A percentile compares a stretch with the other conserved stretches of the same genome.
These are phyloP conservation scores for Lasiosphaeris hirsuta DNA, from an alignment of 495 filamentous ascomycete species.

Conservation along the genomic window DNA sequence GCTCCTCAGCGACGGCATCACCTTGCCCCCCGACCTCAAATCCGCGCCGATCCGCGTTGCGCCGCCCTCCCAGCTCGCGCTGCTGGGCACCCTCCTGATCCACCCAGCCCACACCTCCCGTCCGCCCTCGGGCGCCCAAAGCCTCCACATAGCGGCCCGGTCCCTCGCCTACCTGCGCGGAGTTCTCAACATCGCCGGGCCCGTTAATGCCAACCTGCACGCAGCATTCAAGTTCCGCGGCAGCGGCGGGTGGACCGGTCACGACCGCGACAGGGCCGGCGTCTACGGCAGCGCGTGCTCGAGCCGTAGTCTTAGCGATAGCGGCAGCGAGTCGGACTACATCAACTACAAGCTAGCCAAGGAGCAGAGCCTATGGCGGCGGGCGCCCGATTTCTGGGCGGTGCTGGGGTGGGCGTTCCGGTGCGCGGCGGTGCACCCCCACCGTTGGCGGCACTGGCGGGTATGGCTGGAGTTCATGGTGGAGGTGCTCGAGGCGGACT, in stretches of 20 bases:
- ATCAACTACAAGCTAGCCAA: slow-evolving; percentile 55
- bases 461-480: slow-evolving; percentile 79
- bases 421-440: slow-evolving; percentile 68
- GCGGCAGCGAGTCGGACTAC: slow-evolving; percentile 34
- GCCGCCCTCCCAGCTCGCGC: slow-evolving; percentile 60
- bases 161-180: slow-evolving; percentile 40
- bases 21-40: slow-evolving; percentile 29
- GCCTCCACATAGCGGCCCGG: slow-evolving; percentile 35
- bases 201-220: slow-evolving; percentile 41
- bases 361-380: slow-evolving; percentile 64
- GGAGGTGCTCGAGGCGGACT: slow-evolving; percentile 72
- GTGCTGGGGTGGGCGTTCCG: slow-evolving; percentile 91
- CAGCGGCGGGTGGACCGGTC: neutral
- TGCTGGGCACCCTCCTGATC: slow-evolving; percentile 64
- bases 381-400: slow-evolving; percentile 83
- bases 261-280: neutral
- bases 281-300: slow-evolving; percentile 16
- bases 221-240: slow-evolving; percentile 33
- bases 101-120: slow-evolving; percentile 64
- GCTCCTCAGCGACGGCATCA: slow-evolving; percentile 56
- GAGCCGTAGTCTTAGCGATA: slow-evolving; percentile 12
- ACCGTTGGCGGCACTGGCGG: slow-evolving; percentile 80
- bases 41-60: slow-evolving; percentile 35
- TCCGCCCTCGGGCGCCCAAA: slow-evolving; percentile 26
- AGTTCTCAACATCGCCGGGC: slow-evolving; percentile 38